Conservation (phyloP, 768 basidiomycete species). For the Coprinellus micaceus region DNA sequence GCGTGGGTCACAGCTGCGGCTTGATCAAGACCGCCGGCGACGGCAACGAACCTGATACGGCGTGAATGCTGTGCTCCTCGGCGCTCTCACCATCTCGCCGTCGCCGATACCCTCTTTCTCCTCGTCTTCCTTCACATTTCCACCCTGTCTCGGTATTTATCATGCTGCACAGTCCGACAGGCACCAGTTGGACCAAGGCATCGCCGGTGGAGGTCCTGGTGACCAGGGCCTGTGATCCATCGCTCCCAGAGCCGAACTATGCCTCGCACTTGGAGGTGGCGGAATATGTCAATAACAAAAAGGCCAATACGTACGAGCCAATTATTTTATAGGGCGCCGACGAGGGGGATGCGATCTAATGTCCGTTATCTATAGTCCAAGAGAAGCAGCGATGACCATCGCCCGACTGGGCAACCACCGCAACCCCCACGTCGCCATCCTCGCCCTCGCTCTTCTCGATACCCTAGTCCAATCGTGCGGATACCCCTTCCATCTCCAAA, state of each 20-base stretch:
- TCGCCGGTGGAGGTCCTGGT: conserved; percentile 71
- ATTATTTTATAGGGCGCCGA: neutral
- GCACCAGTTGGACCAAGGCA: conserved; percentile 47
- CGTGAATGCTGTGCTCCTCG: no score
- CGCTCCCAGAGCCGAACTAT: conserved; percentile 86
- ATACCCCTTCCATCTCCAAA: conserved; percentile 95
- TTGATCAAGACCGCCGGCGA: no score
- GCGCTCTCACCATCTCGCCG: no score
- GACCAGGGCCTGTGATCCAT: conserved; percentile 83
- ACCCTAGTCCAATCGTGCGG: conserved; percentile 94
- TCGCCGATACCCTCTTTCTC: neutral
- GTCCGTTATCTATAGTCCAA: conserved; percentile 50
- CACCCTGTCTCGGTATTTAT: neutral
- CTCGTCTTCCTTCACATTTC: neutral
- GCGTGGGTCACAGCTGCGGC: no score
- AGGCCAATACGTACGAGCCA: conserved; percentile 82
- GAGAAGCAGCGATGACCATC: conserved; percentile 86
- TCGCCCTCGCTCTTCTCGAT: conserved; percentile 82
- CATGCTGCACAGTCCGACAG: conserved; percentile 52
- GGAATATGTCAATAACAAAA: conserved; percentile 90
- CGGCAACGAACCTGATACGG: no score
- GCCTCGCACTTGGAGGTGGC: conserved; percentile 90
- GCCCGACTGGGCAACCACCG: conserved; percentile 87
- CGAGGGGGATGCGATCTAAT: neutral
- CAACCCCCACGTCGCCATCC: conserved; percentile 86